phyloP scores from a whole-genome alignment of 495 filamentous ascomycete genomes.

The Antarctomyces pellizariae region DNA sequence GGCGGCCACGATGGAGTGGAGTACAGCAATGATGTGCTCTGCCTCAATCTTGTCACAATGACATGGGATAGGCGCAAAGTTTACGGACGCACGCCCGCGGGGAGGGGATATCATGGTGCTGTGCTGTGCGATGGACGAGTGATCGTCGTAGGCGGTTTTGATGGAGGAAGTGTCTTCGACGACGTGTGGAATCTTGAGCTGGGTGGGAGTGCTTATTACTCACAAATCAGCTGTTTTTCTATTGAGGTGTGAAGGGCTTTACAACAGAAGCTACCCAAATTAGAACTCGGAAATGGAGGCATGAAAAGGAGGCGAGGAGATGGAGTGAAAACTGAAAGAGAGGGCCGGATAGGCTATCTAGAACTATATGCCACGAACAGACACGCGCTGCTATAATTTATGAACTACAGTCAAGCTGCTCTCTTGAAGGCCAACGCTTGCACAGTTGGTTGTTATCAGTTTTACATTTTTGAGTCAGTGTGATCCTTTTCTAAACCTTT shows the following conservation, averaged over 20 bases:
- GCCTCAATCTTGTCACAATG: constrained; percentile 45
- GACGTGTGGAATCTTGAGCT: constrained; percentile 40
- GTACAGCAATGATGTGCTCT: constrained; percentile 38
- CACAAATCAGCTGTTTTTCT: constrained; percentile 41
- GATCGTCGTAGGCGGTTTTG: constrained; percentile 37
- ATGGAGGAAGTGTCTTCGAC: constrained; percentile 36
- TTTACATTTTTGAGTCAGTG: too few relatives aligned
- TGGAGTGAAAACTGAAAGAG: too few relatives aligned
- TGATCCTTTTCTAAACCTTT: too few relatives aligned
- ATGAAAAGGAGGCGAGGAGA: too few relatives aligned
- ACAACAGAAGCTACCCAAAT: too few relatives aligned
- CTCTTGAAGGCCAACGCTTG: too few relatives aligned
- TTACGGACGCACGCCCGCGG: constrained; percentile 35
- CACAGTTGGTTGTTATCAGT: too few relatives aligned
- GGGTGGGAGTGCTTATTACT: constrained; percentile 41
- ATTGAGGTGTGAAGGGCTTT: constrained; percentile 40
- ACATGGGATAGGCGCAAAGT: constrained; percentile 37
- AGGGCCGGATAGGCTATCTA: too few relatives aligned
- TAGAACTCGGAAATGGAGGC: too few relatives aligned
- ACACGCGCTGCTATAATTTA: too few relatives aligned
- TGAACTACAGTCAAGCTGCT: too few relatives aligned
- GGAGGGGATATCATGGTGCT: constrained; percentile 37
- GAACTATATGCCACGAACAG: too few relatives aligned
- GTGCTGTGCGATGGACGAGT: constrained; percentile 36
- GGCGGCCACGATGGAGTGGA: constrained; percentile 44